phyloP scores from a whole-genome alignment of 78 protist genomes.

The Mantamonas sphyraenae region DNA sequence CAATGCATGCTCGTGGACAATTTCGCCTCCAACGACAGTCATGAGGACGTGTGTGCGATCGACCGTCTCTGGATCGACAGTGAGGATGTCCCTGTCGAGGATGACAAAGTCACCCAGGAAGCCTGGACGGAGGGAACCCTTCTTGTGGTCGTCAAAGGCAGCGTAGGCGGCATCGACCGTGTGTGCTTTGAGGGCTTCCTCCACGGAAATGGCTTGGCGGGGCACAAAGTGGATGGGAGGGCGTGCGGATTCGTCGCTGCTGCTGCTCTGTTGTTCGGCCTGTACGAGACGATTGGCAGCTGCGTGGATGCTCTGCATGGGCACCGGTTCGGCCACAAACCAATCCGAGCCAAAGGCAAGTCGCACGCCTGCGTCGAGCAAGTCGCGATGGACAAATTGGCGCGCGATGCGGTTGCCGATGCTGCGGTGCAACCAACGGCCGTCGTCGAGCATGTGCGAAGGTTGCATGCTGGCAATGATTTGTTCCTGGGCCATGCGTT shows the following conservation, averaged over 20 bases:
- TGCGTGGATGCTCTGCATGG: background rate
- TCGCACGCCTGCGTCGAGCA: background rate
- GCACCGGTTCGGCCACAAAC: background rate
- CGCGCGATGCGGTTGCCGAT: background rate
- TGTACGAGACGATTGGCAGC: background rate
- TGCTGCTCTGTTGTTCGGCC: background rate
- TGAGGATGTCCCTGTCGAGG: too few relatives aligned
- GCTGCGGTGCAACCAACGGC: background rate
- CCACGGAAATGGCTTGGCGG: background rate
- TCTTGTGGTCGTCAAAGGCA: background rate
- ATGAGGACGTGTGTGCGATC: too few relatives aligned
- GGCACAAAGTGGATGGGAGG: background rate
- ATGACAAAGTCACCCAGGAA: too few relatives aligned
- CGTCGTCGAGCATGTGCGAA: conserved; percentile 1
- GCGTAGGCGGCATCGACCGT: background rate
- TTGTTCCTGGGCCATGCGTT: background rate
- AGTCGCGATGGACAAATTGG: background rate
- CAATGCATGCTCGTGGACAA: too few relatives aligned
- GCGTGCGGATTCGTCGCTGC: background rate
- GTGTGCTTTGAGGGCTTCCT: background rate
- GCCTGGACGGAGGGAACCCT: too few relatives aligned
- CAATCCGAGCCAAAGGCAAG: conserved; percentile 1
- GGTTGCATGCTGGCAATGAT: conserved; percentile 3
- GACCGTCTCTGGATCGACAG: too few relatives aligned
- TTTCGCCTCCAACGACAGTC: too few relatives aligned